phyloP scores from a whole-genome alignment of 148 eudicot species.

The Heliosperma pusillum region DNA sequence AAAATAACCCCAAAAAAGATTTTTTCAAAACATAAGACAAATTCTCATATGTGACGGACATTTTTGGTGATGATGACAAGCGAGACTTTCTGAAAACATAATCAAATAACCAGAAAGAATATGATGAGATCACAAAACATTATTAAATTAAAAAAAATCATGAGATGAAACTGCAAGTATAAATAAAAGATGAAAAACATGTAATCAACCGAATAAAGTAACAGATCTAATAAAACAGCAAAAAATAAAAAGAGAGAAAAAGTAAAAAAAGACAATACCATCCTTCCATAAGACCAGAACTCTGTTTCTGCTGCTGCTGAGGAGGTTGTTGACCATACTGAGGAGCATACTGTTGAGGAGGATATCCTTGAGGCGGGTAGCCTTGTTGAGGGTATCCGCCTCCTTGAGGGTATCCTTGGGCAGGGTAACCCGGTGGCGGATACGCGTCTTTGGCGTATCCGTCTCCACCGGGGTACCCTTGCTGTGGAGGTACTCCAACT shows the following conservation, averaged over 20 bases:
- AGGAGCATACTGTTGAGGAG: slow-evolving; percentile 23
- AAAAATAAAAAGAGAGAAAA: neutral
- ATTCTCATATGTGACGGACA: too few relatives aligned
- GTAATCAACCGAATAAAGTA: slow-evolving; percentile 6
- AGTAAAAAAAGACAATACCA: slow-evolving; percentile 35
- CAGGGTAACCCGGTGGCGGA: slow-evolving; percentile 25
- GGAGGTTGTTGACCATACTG: slow-evolving; percentile 46
- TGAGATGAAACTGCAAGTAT: neutral
- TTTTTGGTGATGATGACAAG: too few relatives aligned
- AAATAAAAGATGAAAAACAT: neutral
- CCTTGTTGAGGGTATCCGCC: slow-evolving; percentile 20
- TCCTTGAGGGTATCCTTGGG: slow-evolving; percentile 20
- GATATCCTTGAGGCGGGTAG: slow-evolving; percentile 25
- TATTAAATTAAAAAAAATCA: too few relatives aligned
- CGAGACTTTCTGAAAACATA: too few relatives aligned
- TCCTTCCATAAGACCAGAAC: slow-evolving; percentile 53
- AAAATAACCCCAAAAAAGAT: too few relatives aligned
- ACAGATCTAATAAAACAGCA: slow-evolving; percentile 19
- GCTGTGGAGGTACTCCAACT: slow-evolving; percentile 80
- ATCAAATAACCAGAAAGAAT: too few relatives aligned
- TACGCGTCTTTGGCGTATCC: slow-evolving; percentile 21
- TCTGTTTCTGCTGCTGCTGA: slow-evolving; percentile 36
- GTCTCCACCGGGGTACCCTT: slow-evolving; percentile 23
- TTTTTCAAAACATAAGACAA: too few relatives aligned
- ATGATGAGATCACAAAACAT: too few relatives aligned